Evolutionary conservation across 805 yeast species (phyloP).

Genomic region (Teunomyces stri): DNA sequence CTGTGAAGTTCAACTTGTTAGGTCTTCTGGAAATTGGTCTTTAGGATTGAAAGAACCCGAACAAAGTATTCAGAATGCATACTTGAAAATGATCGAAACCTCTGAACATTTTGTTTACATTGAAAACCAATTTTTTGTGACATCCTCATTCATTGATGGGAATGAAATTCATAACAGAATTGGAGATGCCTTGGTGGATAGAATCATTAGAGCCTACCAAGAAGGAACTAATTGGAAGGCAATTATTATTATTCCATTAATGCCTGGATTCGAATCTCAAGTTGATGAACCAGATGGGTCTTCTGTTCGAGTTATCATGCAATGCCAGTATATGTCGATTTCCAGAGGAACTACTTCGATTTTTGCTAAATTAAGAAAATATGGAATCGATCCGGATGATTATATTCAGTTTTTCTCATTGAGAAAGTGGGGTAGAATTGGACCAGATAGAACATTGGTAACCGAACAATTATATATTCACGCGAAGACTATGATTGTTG

Average conservation of each 20-base stretch:
- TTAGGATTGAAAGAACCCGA: slow-evolving; percentile 83
- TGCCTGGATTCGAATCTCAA: slow-evolving; percentile 96
- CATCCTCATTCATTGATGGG: slow-evolving; percentile 85
- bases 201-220: slow-evolving; percentile 84
- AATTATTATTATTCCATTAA: slow-evolving; percentile 83
- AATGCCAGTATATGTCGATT: slow-evolving; percentile 91
- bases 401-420: slow-evolving; percentile 89
- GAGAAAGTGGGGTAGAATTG: slow-evolving; percentile 94
- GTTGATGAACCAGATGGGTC: slow-evolving; percentile 94
- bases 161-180: slow-evolving; percentile 80
- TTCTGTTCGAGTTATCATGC: slow-evolving; percentile 93
- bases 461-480: slow-evolving; percentile 94
- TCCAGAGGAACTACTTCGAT: slow-evolving; percentile 87
- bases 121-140: slow-evolving; percentile 92
- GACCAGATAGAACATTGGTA: slow-evolving; percentile 66
- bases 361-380: slow-evolving; percentile 72
- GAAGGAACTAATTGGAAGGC: slow-evolving; percentile 85
- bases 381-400: slow-evolving; percentile 85
- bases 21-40: slow-evolving; percentile 94
- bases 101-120: slow-evolving; percentile 91
- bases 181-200: slow-evolving; percentile 96
- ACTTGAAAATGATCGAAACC: slow-evolving; percentile 83
- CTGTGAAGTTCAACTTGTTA: slow-evolving; percentile 84
- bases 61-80: slow-evolving; percentile 89
- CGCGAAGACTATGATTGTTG: slow-evolving; percentile 88